These are phyloP conservation scores for Capillidium rhysosporum DNA, from an alignment of 371 early-diverging fungal genomes.

Conservation along the genomic window DNA sequence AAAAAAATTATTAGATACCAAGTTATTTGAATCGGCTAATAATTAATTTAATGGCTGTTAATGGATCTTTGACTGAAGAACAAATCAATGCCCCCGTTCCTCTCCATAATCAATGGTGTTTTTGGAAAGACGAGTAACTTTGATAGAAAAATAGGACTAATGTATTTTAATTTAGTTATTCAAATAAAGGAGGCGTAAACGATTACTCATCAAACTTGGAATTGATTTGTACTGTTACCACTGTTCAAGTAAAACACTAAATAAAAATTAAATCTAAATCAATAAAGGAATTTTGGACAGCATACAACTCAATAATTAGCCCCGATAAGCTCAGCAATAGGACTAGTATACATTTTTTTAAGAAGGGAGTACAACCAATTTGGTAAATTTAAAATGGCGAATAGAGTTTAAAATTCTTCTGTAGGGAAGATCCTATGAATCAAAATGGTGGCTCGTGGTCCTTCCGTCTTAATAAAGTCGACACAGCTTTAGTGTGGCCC, in stretches of 20 bases:
- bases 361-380: conserved; percentile 10
- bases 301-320: conserved; percentile 9
- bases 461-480: conserved; percentile 31
- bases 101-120: conserved; percentile 32
- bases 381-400: conserved; percentile 25
- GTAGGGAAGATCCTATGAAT: conserved; percentile 61
- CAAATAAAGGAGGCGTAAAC: conserved; percentile 5
- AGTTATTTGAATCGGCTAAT: too few species aligned
- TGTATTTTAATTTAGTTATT: conserved; percentile 23
- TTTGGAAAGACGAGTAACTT: conserved; percentile 40
- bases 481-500: conserved; percentile 27
- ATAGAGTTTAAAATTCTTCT: conserved; percentile 21
- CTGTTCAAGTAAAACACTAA: conserved; percentile 26
- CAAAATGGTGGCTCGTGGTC: conserved; percentile 55
- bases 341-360: conserved; percentile 8
- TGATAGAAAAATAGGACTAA: conserved; percentile 19
- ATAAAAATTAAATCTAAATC: neutral
- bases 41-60: too few species aligned
- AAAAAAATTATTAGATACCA: too few species aligned
- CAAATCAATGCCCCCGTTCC: conserved; percentile 11
- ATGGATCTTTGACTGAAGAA: too few species aligned
- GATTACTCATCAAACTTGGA: conserved; percentile 31
- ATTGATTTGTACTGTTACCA: conserved; percentile 27
- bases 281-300: conserved; percentile 11
- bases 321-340: conserved; percentile 10